phyloP scores from a whole-genome alignment of 169 alveolate genomes.

The Perkinsus olseni region DNA sequence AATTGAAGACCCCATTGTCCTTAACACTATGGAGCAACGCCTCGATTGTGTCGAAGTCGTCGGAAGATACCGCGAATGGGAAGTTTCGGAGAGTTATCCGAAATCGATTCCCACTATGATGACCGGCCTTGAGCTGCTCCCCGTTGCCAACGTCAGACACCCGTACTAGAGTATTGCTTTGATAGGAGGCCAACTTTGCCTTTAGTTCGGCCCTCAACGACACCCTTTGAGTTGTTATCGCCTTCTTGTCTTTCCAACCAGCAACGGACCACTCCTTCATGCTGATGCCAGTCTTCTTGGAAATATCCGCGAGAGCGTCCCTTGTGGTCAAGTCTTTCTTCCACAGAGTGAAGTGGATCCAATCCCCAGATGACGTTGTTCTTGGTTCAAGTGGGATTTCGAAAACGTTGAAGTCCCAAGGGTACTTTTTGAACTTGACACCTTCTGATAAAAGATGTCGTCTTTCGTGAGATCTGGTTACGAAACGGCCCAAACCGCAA shows the following conservation, averaged over 20 bases:
- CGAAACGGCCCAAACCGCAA: neutral
- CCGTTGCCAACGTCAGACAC: slow-evolving; percentile 28
- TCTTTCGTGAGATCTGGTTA: neutral
- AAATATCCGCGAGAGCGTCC: slow-evolving; percentile 30
- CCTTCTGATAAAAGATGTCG: neutral
- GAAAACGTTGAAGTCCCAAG: neutral
- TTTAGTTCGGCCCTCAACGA: slow-evolving; percentile 19
- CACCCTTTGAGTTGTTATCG: slow-evolving; percentile 39
- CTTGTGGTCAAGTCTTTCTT: slow-evolving; percentile 42
- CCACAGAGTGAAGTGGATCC: slow-evolving; percentile 27
- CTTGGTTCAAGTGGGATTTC: neutral
- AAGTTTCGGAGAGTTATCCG: slow-evolving; percentile 33
- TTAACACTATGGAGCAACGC: slow-evolving; percentile 9
- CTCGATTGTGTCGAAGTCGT: slow-evolving; percentile 15
- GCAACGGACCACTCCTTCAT: slow-evolving; percentile 30
- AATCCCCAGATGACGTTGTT: neutral
- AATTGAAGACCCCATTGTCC: slow-evolving; percentile 42
- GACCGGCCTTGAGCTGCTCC: slow-evolving; percentile 40
- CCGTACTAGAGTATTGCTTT: slow-evolving; percentile 28
- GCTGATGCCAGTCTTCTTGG: slow-evolving; percentile 29
- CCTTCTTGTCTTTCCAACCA: slow-evolving; percentile 51
- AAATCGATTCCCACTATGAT: slow-evolving; percentile 45
- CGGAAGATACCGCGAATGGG: slow-evolving; percentile 16
- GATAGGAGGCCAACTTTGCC: slow-evolving; percentile 10
- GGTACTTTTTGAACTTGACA: neutral